Evolutionary conservation across 2,329 filamentous ascomycete species (phyloP).

Genomic region (Coniochaeta sp.): DNA sequence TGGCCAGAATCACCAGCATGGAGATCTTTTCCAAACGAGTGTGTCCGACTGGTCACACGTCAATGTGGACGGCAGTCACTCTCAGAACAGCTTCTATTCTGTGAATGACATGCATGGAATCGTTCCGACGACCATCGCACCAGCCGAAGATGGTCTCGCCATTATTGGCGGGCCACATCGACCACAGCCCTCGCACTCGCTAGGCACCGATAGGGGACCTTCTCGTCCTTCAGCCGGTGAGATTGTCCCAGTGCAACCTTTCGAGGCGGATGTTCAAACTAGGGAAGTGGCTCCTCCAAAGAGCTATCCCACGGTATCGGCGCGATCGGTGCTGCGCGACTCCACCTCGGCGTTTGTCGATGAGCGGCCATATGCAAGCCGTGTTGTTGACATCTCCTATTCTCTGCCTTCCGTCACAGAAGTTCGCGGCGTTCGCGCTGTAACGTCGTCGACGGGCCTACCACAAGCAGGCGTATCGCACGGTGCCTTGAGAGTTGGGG

Average conservation of each 20-base stretch:
- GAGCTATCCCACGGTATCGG: background rate
- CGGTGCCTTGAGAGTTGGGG: background rate
- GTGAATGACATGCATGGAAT: background rate
- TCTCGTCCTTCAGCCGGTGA: background rate
- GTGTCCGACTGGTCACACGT: background rate
- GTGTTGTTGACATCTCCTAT: background rate
- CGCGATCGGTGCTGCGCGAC: background rate
- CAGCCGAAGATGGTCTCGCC: background rate
- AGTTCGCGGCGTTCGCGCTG: background rate
- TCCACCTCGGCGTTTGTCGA: background rate
- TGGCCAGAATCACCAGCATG: background rate
- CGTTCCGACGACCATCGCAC: background rate
- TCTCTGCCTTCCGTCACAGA: background rate
- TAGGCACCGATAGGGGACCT: background rate
- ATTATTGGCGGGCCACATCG: background rate
- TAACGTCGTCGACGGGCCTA: no score
- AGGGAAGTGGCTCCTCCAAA: background rate
- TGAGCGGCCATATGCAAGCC: background rate
- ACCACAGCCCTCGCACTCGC: background rate
- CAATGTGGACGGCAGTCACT: background rate
- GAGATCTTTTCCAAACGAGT: background rate
- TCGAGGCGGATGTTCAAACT: background rate
- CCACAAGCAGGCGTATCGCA: background rate
- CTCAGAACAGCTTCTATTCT: background rate
- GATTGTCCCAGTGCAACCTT: background rate